phyloP scores from a whole-genome alignment of 2,329 filamentous ascomycete genomes.

The Aspergillus sp. region DNA sequence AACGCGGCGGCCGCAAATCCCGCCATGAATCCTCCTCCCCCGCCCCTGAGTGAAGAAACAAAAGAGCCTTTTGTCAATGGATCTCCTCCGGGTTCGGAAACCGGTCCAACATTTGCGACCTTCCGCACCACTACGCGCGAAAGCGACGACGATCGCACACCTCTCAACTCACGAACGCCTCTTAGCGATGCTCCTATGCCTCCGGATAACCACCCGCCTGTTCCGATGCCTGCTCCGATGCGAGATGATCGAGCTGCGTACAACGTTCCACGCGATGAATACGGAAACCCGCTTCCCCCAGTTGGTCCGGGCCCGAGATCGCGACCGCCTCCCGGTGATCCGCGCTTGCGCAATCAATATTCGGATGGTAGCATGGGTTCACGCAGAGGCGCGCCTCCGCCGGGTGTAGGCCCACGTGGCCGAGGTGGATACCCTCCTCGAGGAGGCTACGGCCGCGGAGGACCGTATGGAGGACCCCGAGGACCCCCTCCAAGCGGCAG shows the following conservation, averaged over 20 bases:
- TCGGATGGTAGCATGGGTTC: constrained; percentile 49
- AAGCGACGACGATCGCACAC: constrained; percentile 43
- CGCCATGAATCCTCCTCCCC: constrained; percentile 16
- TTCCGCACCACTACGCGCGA: constrained; percentile 35
- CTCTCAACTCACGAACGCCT: constrained; percentile 35
- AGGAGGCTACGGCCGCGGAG: constrained; percentile 46
- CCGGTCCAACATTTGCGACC: constrained; percentile 49
- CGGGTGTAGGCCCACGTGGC: constrained; percentile 53
- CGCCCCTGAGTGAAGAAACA: constrained; percentile 48
- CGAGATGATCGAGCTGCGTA: constrained; percentile 31
- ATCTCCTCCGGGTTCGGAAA: constrained; percentile 54
- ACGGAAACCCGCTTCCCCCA: constrained; percentile 41
- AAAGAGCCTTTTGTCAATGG: constrained; percentile 57
- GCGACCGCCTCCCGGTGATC: constrained; percentile 43
- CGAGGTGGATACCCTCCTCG: constrained; percentile 55
- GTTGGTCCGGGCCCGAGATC: constrained; percentile 33
- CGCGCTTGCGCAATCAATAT: constrained; percentile 45
- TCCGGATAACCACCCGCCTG: constrained; percentile 28
- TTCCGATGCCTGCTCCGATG: constrained; percentile 30
- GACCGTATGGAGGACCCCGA: constrained; percentile 35
- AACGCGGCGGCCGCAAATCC: constrained; percentile 35
- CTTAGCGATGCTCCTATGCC: constrained; percentile 27
- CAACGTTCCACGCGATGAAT: constrained; percentile 37
- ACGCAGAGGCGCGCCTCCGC: constrained; percentile 37
- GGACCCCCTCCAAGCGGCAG: constrained; percentile 44